phyloP scores from a whole-genome alignment of 2,329 filamentous ascomycete species.

The Zasmidium cellare region DNA sequence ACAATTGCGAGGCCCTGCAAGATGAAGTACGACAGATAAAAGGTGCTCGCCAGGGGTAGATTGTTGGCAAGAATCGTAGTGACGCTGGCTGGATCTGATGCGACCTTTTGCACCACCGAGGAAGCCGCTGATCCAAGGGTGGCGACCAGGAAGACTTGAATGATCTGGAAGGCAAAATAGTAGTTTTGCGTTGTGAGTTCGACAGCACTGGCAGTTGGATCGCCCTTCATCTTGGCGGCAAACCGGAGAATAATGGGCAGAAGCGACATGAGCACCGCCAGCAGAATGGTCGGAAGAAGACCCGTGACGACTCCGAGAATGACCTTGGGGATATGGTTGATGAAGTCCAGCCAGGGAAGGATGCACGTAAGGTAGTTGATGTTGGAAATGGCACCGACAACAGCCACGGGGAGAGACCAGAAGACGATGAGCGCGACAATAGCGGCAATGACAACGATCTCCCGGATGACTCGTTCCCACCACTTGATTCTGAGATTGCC shows the following conservation, averaged over 20 bases:
- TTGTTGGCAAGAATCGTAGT: slow-evolving; percentile 33
- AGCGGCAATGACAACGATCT: slow-evolving; percentile 53
- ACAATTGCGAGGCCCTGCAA: slow-evolving; percentile 85
- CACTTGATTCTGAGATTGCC: slow-evolving; percentile 77
- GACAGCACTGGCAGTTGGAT: slow-evolving; percentile 74
- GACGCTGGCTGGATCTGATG: slow-evolving; percentile 52
- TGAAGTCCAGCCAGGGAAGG: slow-evolving; percentile 68
- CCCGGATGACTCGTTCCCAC: slow-evolving; percentile 78
- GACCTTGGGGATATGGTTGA: slow-evolving; percentile 66
- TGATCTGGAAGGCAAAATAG: slow-evolving; percentile 87
- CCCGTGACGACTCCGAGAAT: slow-evolving; percentile 83
- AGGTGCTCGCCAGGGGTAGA: slow-evolving; percentile 82
- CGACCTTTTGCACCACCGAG: slow-evolving; percentile 65
- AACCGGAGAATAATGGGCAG: slow-evolving; percentile 80
- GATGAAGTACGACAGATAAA: slow-evolving; percentile 94
- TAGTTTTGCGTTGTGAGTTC: slow-evolving; percentile 89
- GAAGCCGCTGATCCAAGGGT: slow-evolving; percentile 81
- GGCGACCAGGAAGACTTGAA: slow-evolving; percentile 88
- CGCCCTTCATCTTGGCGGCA: slow-evolving; percentile 77
- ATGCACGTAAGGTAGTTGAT: slow-evolving; percentile 57
- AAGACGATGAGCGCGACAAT: slow-evolving; percentile 80
- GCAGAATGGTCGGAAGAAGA: slow-evolving; percentile 74
- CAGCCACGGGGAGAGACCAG: slow-evolving; percentile 74
- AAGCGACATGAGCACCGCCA: slow-evolving; percentile 82
- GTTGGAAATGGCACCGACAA: slow-evolving; percentile 85